Base-by-base conservation (phyloP, 768 basidiomycete species). In the Baorangia bicolor region DNA sequence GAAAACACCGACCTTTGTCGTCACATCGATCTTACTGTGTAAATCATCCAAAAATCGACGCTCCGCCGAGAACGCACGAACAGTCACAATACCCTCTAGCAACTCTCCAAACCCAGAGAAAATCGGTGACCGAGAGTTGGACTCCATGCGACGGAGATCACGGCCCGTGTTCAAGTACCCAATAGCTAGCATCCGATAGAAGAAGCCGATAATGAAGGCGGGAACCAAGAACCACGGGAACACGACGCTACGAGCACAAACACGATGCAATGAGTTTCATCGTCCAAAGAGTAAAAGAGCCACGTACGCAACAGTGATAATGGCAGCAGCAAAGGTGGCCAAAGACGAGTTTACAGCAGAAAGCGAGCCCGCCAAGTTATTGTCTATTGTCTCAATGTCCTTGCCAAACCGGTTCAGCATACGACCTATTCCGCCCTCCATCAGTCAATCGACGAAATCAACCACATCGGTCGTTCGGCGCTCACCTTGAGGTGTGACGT, bases 191-290 rank as follows among this genome's bases (percentile, higher is more conserved):
- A 79, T 71, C 42, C 84, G 85, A 65, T 95, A 95, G 21, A 83
- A 78, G 58, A 79, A 83, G 2, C 88, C 90, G 39, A 97, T 85
- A 59, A 91, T 62, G 9, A 77, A 60, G 0, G 90, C 90, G 0
- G 94, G 92, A 34, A 94, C 56, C 18, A 94, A 72, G 81, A 95
- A 97, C 49, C 78, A 76, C 0, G 94, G 94, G 69, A 94, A 90
- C 30, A 95, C 78, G 30, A 83, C 53, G 60, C 90, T 83, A 38
- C 16, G 39, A 30, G 25, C 13, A 18, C 31, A 20, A 34, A 48
- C 16, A 47, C 23, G 34, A 10, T 23, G 31, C 28, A 45, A 46
- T 46, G 11, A 44, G 27, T 11, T 8, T 41, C 62, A 68, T 34
- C 63, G 33, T 60, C 49, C 20, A 44, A 48, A 11, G 2, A 34